These are phyloP conservation scores for Pseudocercospora fijiensis DNA, from an alignment of 2,329 filamentous ascomycete species.

Conservation along the genomic window DNA sequence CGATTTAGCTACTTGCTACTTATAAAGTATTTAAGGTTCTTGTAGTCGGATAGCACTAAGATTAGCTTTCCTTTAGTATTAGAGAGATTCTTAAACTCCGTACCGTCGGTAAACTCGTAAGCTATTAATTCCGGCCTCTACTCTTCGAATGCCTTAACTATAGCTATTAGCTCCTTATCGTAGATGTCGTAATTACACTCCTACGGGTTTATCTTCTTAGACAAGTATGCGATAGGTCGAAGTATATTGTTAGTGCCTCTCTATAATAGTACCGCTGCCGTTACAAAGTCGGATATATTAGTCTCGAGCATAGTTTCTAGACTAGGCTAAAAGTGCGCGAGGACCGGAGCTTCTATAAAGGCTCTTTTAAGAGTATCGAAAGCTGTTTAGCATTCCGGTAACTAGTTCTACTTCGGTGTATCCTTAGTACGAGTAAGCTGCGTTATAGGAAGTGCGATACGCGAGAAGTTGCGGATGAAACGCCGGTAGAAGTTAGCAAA, in stretches of 20 bases:
- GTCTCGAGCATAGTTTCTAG: background rate
- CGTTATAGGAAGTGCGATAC: background rate
- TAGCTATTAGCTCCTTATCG: too few relatives aligned
- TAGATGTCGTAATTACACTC: too few relatives aligned
- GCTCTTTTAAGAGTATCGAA: background rate
- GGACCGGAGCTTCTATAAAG: background rate
- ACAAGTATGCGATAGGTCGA: background rate
- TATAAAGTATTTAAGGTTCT: background rate
- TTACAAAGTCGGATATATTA: background rate
- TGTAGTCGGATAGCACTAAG: too few relatives aligned
- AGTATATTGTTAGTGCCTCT: background rate
- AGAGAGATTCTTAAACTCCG: background rate
- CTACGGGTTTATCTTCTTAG: background rate
- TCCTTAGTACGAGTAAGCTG: background rate
- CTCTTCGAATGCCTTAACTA: too few relatives aligned
- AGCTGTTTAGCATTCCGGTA: background rate
- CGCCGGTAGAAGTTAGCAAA: background rate
- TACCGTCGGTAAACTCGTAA: background rate
- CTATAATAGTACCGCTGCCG: background rate
- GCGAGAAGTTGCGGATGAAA: background rate
- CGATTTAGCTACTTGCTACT: slow-evolving; percentile 33
- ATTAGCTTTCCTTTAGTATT: background rate
- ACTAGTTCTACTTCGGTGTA: background rate
- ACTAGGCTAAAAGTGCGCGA: background rate
- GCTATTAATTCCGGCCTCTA: too few relatives aligned